Conservation (phyloP, 2,329 filamentous ascomycete species). For the Aphanocladium album region DNA sequence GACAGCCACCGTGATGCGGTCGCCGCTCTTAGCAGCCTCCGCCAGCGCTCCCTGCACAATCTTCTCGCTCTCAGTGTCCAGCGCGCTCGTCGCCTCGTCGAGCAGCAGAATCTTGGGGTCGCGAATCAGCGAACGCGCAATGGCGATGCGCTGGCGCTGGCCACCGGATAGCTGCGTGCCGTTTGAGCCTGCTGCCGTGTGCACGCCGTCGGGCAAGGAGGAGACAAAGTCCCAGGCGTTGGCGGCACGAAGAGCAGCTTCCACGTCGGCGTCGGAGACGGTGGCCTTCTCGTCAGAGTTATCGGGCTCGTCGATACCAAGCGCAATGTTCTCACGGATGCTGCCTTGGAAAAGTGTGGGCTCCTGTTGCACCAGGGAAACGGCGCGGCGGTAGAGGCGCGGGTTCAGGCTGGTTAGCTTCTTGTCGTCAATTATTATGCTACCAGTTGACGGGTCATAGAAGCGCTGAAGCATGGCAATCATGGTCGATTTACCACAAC, state of each 20-base stretch:
- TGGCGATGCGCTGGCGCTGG: constrained; percentile 89
- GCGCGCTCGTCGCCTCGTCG: constrained; percentile 86
- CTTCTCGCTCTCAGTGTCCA: constrained; percentile 93
- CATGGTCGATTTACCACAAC: constrained; percentile 58
- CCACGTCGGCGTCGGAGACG: constrained; percentile 32
- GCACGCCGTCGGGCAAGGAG: constrained; percentile 87
- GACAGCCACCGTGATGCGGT: constrained; percentile 91
- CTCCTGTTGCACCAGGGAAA: constrained; percentile 55
- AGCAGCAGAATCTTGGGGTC: constrained; percentile 89
- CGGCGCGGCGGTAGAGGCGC: constrained; percentile 45
- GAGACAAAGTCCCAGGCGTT: constrained; percentile 52
- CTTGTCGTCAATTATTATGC: constrained; percentile 41
- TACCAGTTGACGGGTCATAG: constrained; percentile 40
- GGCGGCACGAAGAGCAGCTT: constrained; percentile 41
- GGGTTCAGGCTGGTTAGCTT: constrained; percentile 38
- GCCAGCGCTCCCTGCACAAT: constrained; percentile 82
- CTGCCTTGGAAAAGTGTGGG: constrained; percentile 70
- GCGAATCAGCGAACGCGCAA: constrained; percentile 82
- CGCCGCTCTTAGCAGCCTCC: constrained; percentile 67
- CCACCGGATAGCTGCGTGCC: constrained; percentile 85
- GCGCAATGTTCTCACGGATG: constrained; percentile 77
- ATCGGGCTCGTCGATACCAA: constrained; percentile 23
- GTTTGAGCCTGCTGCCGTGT: constrained; percentile 78
- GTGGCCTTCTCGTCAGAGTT: constrained; percentile 14
- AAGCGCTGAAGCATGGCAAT: constrained; percentile 47